Conservation (phyloP, 441 rosid species). For the Metrosideros polymorpha region DNA sequence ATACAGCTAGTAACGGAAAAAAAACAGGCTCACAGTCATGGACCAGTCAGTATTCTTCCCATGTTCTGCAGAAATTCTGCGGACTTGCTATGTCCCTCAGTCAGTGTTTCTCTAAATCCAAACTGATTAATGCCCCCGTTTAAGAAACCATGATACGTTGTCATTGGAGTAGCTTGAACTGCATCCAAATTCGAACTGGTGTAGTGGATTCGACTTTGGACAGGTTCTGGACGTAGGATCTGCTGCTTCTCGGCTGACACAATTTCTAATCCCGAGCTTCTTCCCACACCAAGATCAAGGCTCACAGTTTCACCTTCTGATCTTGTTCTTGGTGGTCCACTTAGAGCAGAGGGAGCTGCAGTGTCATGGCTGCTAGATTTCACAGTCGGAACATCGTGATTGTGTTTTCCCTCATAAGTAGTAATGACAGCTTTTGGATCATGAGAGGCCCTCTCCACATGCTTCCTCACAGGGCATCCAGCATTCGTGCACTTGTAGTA, state of each 20-base stretch:
- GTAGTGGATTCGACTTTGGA: conserved; percentile 23
- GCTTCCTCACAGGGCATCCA: conserved; percentile 97
- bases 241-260: conserved; percentile 41
- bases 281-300: conserved; percentile 94
- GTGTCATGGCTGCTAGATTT: conserved; percentile 55
- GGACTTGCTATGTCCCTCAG: conserved; percentile 20
- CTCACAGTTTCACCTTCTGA: conserved; percentile 56
- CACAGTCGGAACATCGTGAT: conserved; percentile 85
- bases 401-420: conserved; percentile 96
- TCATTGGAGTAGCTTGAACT: conserved; percentile 33
- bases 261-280: conserved; percentile 39
- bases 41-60: conserved; percentile 73
- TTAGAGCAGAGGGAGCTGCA: conserved; percentile 29
- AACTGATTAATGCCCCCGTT: conserved; percentile 47
- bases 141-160: conserved; percentile 43
- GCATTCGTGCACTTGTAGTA: conserved; percentile 92
- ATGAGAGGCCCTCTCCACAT: conserved; percentile 96
- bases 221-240: conserved; percentile 21
- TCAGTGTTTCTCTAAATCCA: conserved; percentile 37
- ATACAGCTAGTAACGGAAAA: background rate
- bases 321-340: conserved; percentile 35
- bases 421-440: conserved; percentile 98
- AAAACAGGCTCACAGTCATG: conserved; percentile 16
- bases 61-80: background rate
- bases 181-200: conserved; percentile 40